These are phyloP conservation scores for Castanea crenata DNA, from an alignment of 306 rosid species.

Conservation along the genomic window DNA sequence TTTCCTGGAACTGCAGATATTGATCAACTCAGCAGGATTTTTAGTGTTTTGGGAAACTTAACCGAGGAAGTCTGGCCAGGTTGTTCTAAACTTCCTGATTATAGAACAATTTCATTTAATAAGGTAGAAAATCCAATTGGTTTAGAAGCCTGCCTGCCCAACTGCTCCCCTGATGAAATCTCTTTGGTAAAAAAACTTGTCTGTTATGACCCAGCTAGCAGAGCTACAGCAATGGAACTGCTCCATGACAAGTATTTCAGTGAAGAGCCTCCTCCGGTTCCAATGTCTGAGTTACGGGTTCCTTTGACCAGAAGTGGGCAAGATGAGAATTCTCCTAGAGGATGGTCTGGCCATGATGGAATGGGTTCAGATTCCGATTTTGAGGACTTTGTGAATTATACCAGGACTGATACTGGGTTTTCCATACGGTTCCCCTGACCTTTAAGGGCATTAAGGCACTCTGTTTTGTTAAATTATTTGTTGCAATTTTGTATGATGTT, in stretches of 20 bases:
- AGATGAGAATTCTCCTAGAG: conserved; percentile 43
- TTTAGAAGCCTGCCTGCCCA: conserved; percentile 53
- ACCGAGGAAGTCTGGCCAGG: conserved; percentile 75
- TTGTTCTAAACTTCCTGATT: conserved; percentile 73
- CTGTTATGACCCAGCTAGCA: conserved; percentile 69
- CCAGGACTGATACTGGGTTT: conserved; percentile 55
- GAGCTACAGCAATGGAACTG: conserved; percentile 70
- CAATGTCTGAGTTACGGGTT: conserved; percentile 53
- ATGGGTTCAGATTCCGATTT: conserved; percentile 75
- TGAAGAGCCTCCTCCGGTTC: conserved; percentile 70
- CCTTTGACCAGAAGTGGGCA: conserved; percentile 44
- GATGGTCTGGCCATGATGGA: conserved; percentile 43
- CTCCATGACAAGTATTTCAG: conserved; percentile 64
- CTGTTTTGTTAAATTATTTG: conserved; percentile 11
- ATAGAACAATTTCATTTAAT: conserved; percentile 48
- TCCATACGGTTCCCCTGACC: conserved; percentile 66
- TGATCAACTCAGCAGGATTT: conserved; percentile 77
- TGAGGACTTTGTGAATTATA: conserved; percentile 57
- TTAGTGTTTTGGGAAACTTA: conserved; percentile 63
- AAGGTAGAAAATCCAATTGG: conserved; percentile 64
- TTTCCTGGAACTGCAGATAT: conserved; percentile 82
- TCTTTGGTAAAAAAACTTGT: conserved; percentile 52
- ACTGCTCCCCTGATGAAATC: conserved; percentile 43
- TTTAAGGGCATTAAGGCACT: conserved; percentile 30
- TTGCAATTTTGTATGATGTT: neutral